Evolutionary conservation across 106 monocot species (phyloP), one percentile per base, ranked within the genome.

Genomic region (Acanthochlamys bracteata): DNA sequence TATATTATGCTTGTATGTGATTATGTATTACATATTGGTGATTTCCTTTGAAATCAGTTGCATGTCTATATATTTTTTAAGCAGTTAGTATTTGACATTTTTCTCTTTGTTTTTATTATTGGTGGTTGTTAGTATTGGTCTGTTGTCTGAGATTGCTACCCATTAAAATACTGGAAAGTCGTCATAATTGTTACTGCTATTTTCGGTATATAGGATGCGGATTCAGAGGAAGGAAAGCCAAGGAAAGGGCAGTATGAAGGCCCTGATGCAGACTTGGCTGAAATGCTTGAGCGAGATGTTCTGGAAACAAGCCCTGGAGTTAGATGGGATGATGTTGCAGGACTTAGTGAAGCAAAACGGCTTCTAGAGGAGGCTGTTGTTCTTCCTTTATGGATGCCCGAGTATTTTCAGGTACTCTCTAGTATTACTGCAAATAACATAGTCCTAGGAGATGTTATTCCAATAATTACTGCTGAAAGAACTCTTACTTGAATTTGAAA

Each of bases 381-480:
- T 61, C 96, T 96, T 69, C 96, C 96, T 66, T 76, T 96, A 7
- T 96, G 96, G 96, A 96, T 96, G 96, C 96, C 96, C 24, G 96
- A 96, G 57, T 96, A 96, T 80, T 96, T 96, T 75, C 96, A 96
- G 90, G 96, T 88, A 73, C 24, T 24, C 66, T 10, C n/a, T n/a
- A 23, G 14, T 71, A 15, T 27, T 33, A 14, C 3, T 14, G 12
- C 49, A 49, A 49, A 49, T 49, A 6, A 33, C 33, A 1, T 33
- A 33, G n/a, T n/a, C n/a, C n/a, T n/a, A n/a, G n/a, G n/a, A n/a
- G n/a, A n/a, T n/a, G n/a, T n/a, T n/a, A n/a, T n/a, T n/a, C n/a
- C n/a, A n/a, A n/a, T n/a, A n/a, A n/a, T n/a, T n/a, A 3, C 33
- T 33, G 33, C 33, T 33, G 33, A 33, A 33, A 33, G 33, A 33